phyloP scores from a whole-genome alignment of 345 rosid genomes.

The Bruguiera parviflora region DNA sequence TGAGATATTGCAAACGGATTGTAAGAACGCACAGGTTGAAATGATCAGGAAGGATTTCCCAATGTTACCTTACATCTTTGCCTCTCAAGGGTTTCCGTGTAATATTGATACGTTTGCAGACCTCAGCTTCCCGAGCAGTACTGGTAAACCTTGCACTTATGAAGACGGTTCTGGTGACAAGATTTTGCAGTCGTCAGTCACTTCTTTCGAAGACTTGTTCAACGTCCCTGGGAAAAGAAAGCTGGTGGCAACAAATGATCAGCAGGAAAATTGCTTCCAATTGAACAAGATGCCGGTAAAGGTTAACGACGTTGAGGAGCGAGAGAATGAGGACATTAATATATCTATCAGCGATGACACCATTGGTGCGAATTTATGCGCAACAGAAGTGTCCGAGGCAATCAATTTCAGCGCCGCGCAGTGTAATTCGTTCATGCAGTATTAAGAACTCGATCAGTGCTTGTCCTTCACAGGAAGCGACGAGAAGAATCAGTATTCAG shows the following conservation, averaged over 20 bases:
- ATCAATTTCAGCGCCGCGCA: constrained; percentile 12
- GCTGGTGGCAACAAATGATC: constrained; percentile 4
- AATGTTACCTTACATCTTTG: constrained; percentile 37
- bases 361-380: constrained; percentile 13
- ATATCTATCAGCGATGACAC: constrained; percentile 17
- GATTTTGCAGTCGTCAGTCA: constrained; percentile 15
- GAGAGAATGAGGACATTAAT: constrained; percentile 2
- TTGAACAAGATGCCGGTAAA: constrained; percentile 20
- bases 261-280: constrained; percentile 5
- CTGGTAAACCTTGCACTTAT: constrained; percentile 14
- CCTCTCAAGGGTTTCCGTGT: constrained; percentile 30
- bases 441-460: constrained; percentile 23
- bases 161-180: constrained; percentile 4
- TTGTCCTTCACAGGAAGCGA: constrained; percentile 21
- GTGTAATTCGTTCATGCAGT: constrained; percentile 24
- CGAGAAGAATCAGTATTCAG: neutral
- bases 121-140: constrained; percentile 25
- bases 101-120: constrained; percentile 16
- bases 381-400: constrained; percentile 20
- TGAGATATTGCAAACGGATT: constrained; percentile 15
- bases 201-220: constrained; percentile 17
- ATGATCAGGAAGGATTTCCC: constrained; percentile 28
- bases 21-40: constrained; percentile 18
- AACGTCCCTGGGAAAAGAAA: constrained; percentile 28
- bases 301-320: constrained; percentile 5